Evolutionary conservation across 768 basidiomycete species (phyloP), one percentile per base, ranked within the genome.

Genomic region (Tephrocybe sp.): DNA sequence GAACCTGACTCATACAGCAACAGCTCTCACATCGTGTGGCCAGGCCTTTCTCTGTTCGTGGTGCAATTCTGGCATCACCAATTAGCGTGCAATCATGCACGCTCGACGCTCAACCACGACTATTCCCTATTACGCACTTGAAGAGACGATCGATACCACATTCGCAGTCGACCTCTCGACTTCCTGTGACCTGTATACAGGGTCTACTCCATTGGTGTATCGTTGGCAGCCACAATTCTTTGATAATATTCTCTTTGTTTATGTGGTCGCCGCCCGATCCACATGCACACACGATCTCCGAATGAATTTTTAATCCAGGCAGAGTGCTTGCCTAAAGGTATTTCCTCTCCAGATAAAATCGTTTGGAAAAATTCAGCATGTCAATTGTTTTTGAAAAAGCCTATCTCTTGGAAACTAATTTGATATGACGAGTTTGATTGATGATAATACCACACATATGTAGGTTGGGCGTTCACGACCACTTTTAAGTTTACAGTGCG

Each of bases 401-500:
- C n/a, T 12, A 30, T 34, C 13, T 34, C 13, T 9, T 34, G 33
- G 33, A 34, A 15, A 34, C 33, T 34, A 3, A 15, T 41, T 15
- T n/a, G 9, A n/a, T n/a, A 23, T 41, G 40, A 24, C 22, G 24
- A 23, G 40, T 23, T 29, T 42, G n/a, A n/a, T n/a, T n/a, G n/a
- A n/a, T n/a, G n/a, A n/a, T n/a, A n/a, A n/a, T n/a, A n/a, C n/a
- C n/a, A n/a, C n/a, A n/a, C n/a, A n/a, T n/a, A n/a, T n/a, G n/a
- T n/a, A n/a, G n/a, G n/a, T n/a, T n/a, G n/a, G n/a, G n/a, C 4
- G 45, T 40, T 38, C 30, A 25, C 3, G 27, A 34, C 29, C 9
- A 46, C 44, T 42, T 46, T 29, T 37, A 50, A 47, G 45, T 50
- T 54, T 24, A 42, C 43, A 47, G 43, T 51, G 24, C 41, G 49